These are phyloP conservation scores for Globisporangium irregulare DNA, from an alignment of 352 stramenopile species.

Conservation along the genomic window DNA sequence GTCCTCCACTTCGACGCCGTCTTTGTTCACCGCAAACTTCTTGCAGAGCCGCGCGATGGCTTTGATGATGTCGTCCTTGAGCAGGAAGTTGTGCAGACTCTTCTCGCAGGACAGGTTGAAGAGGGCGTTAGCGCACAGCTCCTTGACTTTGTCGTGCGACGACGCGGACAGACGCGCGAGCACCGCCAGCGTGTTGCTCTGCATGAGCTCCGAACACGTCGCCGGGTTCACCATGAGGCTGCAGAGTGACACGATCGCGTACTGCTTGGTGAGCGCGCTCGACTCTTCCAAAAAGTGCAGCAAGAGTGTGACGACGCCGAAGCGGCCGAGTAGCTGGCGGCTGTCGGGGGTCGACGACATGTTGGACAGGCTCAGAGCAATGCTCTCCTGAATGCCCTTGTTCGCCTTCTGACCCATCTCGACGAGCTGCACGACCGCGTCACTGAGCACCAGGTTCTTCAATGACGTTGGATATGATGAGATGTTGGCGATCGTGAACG, in stretches of 20 bases:
- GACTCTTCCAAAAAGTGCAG: conserved; percentile 62
- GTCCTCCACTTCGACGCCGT: conserved; percentile 62
- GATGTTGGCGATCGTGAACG: conserved; percentile 74
- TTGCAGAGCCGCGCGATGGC: conserved; percentile 67
- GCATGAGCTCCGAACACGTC: conserved; percentile 61
- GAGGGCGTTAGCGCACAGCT: conserved; percentile 69
- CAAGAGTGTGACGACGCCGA: conserved; percentile 67
- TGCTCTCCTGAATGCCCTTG: conserved; percentile 65
- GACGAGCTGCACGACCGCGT: conserved; percentile 64
- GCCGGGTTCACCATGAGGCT: conserved; percentile 56
- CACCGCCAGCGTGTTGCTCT: conserved; percentile 60
- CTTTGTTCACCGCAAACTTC: conserved; percentile 37
- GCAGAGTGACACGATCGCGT: conserved; percentile 66
- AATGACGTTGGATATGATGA: conserved; percentile 58
- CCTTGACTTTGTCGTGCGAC: conserved; percentile 51
- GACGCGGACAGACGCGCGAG: conserved; percentile 43
- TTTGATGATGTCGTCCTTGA: conserved; percentile 73
- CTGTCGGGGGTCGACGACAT: conserved; percentile 62
- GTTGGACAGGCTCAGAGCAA: conserved; percentile 69
- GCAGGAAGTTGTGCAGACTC: conserved; percentile 53
- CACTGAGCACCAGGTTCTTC: conserved; percentile 62
- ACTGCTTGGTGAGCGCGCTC: conserved; percentile 56
- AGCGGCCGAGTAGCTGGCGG: conserved; percentile 49
- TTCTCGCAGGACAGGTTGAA: conserved; percentile 83
- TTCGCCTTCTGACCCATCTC: conserved; percentile 53